Conservation (phyloP, 2,329 filamentous ascomycete species). For the Colletotrichum tamarilloi region DNA sequence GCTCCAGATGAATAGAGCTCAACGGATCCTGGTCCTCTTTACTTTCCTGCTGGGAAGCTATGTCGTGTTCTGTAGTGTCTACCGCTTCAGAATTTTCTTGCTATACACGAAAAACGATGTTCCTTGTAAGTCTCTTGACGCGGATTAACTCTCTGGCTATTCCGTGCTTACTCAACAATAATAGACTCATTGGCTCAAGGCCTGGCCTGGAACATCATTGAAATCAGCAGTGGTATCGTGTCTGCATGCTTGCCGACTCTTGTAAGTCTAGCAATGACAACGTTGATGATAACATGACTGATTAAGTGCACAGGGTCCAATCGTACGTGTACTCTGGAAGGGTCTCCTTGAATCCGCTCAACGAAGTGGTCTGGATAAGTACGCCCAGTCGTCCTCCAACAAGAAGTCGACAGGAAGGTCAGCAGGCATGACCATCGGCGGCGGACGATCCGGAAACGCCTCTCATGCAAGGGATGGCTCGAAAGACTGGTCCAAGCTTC, state of each 20-base stretch:
- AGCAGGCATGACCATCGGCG: slow-evolving; percentile 24
- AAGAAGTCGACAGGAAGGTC: slow-evolving; percentile 24
- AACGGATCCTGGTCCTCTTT: slow-evolving; percentile 20
- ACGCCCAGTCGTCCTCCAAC: background rate
- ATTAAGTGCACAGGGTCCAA: background rate
- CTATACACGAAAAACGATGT: slow-evolving; percentile 21
- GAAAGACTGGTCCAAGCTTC: slow-evolving; percentile 22
- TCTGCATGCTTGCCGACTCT: slow-evolving; percentile 29
- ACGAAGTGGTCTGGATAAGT: slow-evolving; percentile 17
- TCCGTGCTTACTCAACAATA: background rate
- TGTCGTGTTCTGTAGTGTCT: slow-evolving; percentile 26
- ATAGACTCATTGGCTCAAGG: slow-evolving; percentile 23
- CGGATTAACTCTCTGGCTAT: no score
- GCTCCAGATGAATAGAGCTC: slow-evolving; percentile 28
- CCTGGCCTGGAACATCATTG: slow-evolving; percentile 30
- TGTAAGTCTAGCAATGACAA: background rate
- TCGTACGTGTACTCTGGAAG: slow-evolving; percentile 22
- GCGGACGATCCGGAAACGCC: slow-evolving; percentile 13
- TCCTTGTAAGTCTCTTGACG: slow-evolving; percentile 9
- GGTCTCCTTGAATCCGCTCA: slow-evolving; percentile 21
- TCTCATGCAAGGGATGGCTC: slow-evolving; percentile 4
- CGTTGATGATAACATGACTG: background rate
- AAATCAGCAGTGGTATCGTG: slow-evolving; percentile 32
- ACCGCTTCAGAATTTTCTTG: slow-evolving; percentile 27
- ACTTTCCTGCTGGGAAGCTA: slow-evolving; percentile 31